Percentiles rank a stretch among this genome's conserved stretches.
These are phyloP conservation scores for Diutina ranongensis DNA, from an alignment of 1,139 yeast species.

Conservation along the genomic window DNA sequence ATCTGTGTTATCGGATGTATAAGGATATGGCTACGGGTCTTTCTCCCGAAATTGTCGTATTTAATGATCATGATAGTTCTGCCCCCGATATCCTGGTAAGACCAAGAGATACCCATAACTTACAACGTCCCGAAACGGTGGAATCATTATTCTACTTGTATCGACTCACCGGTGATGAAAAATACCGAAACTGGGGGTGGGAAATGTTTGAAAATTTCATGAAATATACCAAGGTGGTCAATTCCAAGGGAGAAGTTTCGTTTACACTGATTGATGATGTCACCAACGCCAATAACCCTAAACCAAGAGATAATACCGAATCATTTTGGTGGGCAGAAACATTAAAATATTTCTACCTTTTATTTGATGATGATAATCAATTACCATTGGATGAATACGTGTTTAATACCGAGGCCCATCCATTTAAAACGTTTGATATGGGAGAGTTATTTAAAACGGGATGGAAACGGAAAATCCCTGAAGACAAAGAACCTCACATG, in stretches of 20 bases:
- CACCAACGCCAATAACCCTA: slow-evolving; percentile 35
- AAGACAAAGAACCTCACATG: neutral
- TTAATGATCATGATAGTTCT: slow-evolving; percentile 33
- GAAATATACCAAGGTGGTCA: slow-evolving; percentile 41
- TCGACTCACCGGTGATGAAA: slow-evolving; percentile 69
- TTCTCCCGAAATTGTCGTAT: slow-evolving; percentile 81
- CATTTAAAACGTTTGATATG: slow-evolving; percentile 63
- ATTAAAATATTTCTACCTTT: slow-evolving; percentile 70
- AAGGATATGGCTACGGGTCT: slow-evolving; percentile 61
- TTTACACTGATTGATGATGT: slow-evolving; percentile 66
- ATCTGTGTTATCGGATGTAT: slow-evolving; percentile 80
- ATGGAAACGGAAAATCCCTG: slow-evolving; percentile 31
- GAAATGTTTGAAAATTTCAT: slow-evolving; percentile 68
- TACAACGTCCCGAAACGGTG: slow-evolving; percentile 92
- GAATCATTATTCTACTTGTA: slow-evolving; percentile 77
- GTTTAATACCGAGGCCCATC: slow-evolving; percentile 91
- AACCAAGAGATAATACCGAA: slow-evolving; percentile 64
- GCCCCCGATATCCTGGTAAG: slow-evolving; percentile 54
- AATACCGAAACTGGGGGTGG: slow-evolving; percentile 86
- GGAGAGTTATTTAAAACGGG: slow-evolving; percentile 50
- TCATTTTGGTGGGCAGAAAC: slow-evolving; percentile 95
- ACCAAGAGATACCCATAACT: slow-evolving; percentile 63
- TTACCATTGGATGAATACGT: slow-evolving; percentile 57
- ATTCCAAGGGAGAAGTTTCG: slow-evolving; percentile 41
- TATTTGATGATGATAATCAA: slow-evolving; percentile 56